These are phyloP conservation scores for Acorus calamus DNA, from an alignment of 106 monocot species.

Conservation along the genomic window DNA sequence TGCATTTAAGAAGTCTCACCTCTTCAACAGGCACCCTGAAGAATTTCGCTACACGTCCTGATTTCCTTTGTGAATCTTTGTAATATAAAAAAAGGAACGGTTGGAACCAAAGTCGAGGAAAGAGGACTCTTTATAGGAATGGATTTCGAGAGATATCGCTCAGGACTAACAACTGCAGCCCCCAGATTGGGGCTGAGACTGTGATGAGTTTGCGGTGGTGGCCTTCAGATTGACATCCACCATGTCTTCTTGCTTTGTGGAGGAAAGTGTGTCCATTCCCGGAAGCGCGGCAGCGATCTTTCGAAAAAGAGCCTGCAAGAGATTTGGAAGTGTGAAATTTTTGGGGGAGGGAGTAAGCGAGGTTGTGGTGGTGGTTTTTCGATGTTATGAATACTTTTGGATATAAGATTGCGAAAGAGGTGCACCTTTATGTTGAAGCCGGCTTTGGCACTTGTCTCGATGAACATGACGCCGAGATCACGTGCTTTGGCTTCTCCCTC, in stretches of 20 bases:
- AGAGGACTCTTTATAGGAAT: too few relatives aligned
- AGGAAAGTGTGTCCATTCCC: slow-evolving; percentile 59
- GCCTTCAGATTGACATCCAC: slow-evolving; percentile 63
- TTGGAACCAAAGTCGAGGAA: too few relatives aligned
- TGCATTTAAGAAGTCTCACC: too few relatives aligned
- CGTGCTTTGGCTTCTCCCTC: slow-evolving; percentile 57
- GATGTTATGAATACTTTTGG: too few relatives aligned
- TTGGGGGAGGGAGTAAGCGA: not conserved
- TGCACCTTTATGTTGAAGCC: slow-evolving; percentile 67
- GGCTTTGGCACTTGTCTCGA: slow-evolving; percentile 72
- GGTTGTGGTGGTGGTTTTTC: too few relatives aligned
- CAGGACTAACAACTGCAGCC: slow-evolving; percentile 15
- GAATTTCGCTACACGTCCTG: too few relatives aligned
- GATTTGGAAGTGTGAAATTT: not conserved
- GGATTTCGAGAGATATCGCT: too few relatives aligned
- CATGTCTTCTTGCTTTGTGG: slow-evolving; percentile 74
- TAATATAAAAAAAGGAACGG: too few relatives aligned
- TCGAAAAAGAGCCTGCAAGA: slow-evolving; percentile 45
- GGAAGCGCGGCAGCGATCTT: slow-evolving; percentile 62
- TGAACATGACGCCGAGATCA: slow-evolving; percentile 65
- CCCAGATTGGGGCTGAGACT: slow-evolving; percentile 25
- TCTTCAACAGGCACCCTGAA: too few relatives aligned
- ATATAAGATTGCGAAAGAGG: not conserved
- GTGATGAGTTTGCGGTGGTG: slow-evolving; percentile 18
- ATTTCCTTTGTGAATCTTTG: too few relatives aligned